A percentile compares a stretch with the other conserved stretches of the same genome.
Conservation (phyloP, 805 yeast species). For the Hagleromyces aurorensis region DNA sequence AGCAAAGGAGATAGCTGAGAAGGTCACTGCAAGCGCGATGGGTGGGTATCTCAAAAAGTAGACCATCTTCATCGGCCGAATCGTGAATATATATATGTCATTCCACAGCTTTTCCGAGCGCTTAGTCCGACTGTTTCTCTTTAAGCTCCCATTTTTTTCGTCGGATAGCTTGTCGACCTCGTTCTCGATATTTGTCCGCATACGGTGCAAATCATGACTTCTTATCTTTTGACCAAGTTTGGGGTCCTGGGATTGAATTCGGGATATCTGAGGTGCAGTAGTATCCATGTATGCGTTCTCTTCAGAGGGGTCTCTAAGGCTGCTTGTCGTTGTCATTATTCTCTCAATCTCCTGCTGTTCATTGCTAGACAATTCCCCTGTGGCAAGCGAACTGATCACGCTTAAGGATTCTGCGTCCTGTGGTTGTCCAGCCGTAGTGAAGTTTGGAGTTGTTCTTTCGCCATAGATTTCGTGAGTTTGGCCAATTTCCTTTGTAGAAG, state of each 20-base stretch:
- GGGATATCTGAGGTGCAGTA: conserved; percentile 23
- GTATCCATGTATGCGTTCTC: conserved; percentile 14
- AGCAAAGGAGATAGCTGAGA: conserved; percentile 65
- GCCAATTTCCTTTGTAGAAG: neutral
- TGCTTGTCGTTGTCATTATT: conserved; percentile 17
- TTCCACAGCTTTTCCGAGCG: conserved; percentile 19
- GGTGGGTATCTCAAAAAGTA: conserved; percentile 64
- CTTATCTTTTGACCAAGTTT: conserved; percentile 13
- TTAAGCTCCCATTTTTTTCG: conserved; percentile 1
- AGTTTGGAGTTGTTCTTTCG: too few species aligned
- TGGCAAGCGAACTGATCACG: too few species aligned
- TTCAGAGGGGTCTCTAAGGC: conserved; percentile 13
- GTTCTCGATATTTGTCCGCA: conserved; percentile 21
- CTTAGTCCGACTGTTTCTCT: conserved; percentile 3
- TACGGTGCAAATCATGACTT: conserved; percentile 20
- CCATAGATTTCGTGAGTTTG: too few species aligned
- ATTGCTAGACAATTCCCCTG: too few species aligned
- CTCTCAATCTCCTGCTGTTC: conserved; percentile 9
- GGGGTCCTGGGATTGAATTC: conserved; percentile 16
- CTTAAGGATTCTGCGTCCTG: too few species aligned
- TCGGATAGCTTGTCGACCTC: conserved; percentile 14
- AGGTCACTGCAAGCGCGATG: conserved; percentile 54
- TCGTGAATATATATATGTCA: conserved; percentile 39
- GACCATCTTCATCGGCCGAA: conserved; percentile 57
- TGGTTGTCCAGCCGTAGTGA: too few species aligned